Evolutionary conservation across 2,329 filamentous ascomycete species (phyloP), one percentile per base, ranked within the genome.

Genomic region (Coniochaeta hoffmannii): DNA sequence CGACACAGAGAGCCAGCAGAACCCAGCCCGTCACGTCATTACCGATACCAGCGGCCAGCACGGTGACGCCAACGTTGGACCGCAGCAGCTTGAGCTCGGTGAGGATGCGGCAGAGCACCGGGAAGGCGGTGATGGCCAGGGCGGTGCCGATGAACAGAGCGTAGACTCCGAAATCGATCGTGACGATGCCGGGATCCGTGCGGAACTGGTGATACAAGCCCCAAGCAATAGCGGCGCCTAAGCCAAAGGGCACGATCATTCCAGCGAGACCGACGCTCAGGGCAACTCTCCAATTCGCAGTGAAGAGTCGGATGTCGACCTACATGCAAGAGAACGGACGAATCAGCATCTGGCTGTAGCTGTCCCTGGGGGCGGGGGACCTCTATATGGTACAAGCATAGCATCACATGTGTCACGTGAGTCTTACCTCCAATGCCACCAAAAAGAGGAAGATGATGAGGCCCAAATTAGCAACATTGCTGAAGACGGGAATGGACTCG

Each of bases 21-120:
- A 97, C 87, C 93, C 93, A 97, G 56, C 90, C 89, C 3, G 88
- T 83, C 15, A 94, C 90, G 66, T 97, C 93, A 67, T 97, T 97
- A 1, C 90, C 90, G 14, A 97, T 91, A 53, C 93, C 93, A 6
- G 92, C 92, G 3, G 92, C 91, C 9, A 97, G 78, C 1, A 92
- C 89, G 35, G 95, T 95, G 34, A 96, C 83, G 65, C 92, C 92
- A 5, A 96, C 92, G 0, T 87, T 82, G 1, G 90, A 94, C 55
- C 81, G 75, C 4, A 97, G 83, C 52, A 97, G 77, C 64, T 96
- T 94, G 54, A 97, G 76, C 69, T 96, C 92, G 0, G 90, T 93
- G 61, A 97, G 75, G 61, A 97, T 97, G 68, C 93, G 89, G 66
- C 93, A 97, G 12, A 97, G 81, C 0, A 97, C 93, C 0, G 93